Evolutionary conservation across 371 early-diverging fungal genomes (phyloP), one percentile per base, ranked within the genome.

Genomic region (Lichtheimia ramosa): DNA sequence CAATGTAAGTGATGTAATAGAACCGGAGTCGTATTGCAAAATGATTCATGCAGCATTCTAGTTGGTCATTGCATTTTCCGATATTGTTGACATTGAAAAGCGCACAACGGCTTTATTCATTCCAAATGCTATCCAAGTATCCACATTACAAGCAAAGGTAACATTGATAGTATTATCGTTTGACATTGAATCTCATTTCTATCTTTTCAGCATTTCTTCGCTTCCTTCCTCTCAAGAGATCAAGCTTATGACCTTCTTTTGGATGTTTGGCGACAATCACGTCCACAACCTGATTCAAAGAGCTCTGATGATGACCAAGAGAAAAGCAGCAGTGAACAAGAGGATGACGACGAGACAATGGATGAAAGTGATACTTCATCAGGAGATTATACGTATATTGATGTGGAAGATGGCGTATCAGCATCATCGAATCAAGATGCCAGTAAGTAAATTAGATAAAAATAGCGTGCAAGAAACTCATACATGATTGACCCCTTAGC

Each of bases 71-170:
- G 79, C 85, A 0, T 85, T 92, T 60, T 79, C 83, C 20, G 90
- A 93, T 58, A 85, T 96, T 20, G 83, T 86, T n/a, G 69, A 81
- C 2, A 88, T 96, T 48, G 90, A 89, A 23, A 88, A 88, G 61
- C 76, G 83, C 27, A 80, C 83, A 70, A 90, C 86, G n/a, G 93
- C 88, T 43, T 85, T 84, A 61, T 86, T 89, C 57, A 89, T 92
- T 48, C 93, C 92, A 25, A 92, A 91, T 64, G 90, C 91, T 6
- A 88, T 95, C 59, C 74, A 85, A 51, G 78, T 95, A 21, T 74
- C 82, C 21, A 92, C 92, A 2, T 59, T 76, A 16, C 81, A 89
- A 48, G 71, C 71, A 8, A 87, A 83, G 66, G 81, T 75, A 49
- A 56, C 43, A 65, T 28, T 65, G 54, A 16, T 59, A 52, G 61